Percentiles rank a stretch among this genome's conserved stretches.
phyloP scores from a whole-genome alignment of 2,329 filamentous ascomycete genomes.

The Xylogone sp. region DNA sequence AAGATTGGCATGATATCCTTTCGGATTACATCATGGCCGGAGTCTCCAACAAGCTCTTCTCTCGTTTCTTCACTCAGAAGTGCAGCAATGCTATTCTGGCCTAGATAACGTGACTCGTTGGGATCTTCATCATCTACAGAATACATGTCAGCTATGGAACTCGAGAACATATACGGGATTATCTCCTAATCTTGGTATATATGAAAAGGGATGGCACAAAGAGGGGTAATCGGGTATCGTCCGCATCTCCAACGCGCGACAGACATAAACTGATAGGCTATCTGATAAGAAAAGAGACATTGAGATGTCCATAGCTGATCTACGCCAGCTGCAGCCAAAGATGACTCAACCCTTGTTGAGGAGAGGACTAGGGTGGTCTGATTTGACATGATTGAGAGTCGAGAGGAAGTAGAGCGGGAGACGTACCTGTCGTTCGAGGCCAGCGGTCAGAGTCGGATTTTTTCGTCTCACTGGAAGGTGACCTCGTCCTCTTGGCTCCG shows the following conservation, averaged over 20 bases:
- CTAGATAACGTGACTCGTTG: constrained; percentile 57
- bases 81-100: constrained; percentile 66
- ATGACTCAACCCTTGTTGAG: neutral
- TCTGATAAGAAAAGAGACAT: neutral
- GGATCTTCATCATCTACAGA: constrained; percentile 47
- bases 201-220: neutral
- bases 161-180: neutral
- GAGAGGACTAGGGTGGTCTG: neutral
- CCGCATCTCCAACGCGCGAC: neutral
- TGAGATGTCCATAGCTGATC: neutral
- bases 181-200: neutral
- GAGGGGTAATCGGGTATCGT: neutral
- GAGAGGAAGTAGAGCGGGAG: neutral
- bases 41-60: constrained; percentile 44
- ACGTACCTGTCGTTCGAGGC: constrained; percentile 27
- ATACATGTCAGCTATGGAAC: neutral
- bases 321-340: neutral
- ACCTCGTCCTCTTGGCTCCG: constrained; percentile 21
- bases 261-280: neutral
- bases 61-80: constrained; percentile 56
- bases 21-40: constrained; percentile 44
- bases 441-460: constrained; percentile 25
- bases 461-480: constrained; percentile 23
- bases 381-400: neutral
- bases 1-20: constrained; percentile 64